phyloP scores from a whole-genome alignment of 148 eudicot species.

The Nepenthes gracilis region DNA sequence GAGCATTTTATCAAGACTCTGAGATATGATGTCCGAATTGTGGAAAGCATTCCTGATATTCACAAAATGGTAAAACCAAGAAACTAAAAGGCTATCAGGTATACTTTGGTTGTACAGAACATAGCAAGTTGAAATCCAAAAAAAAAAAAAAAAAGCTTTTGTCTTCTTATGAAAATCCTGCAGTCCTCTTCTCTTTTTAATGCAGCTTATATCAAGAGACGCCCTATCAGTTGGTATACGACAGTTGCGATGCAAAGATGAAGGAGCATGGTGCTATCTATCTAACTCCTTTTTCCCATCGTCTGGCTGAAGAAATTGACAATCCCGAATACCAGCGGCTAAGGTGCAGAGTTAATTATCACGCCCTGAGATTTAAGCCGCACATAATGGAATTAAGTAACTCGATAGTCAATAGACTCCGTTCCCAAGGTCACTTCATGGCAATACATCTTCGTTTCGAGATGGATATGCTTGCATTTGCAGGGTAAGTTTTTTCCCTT shows the following conservation, averaged over 20 bases:
- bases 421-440: slow-evolving; percentile 86
- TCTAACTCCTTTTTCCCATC: slow-evolving; percentile 93
- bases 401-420: slow-evolving; percentile 58
- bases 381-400: slow-evolving; percentile 75
- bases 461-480: slow-evolving; percentile 95
- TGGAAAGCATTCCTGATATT: slow-evolving; percentile 62
- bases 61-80: slow-evolving; percentile 70
- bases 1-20: slow-evolving; percentile 75
- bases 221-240: slow-evolving; percentile 84
- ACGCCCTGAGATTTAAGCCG: slow-evolving; percentile 80
- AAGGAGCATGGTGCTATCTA: slow-evolving; percentile 81
- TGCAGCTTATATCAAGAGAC: slow-evolving; percentile 84
- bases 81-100: slow-evolving; percentile 80
- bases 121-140: neutral
- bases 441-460: slow-evolving; percentile 96
- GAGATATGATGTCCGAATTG: slow-evolving; percentile 64
- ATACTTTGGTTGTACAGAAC: neutral
- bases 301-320: slow-evolving; percentile 83
- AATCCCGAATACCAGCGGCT: slow-evolving; percentile 79
- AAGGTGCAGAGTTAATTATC: slow-evolving; percentile 91
- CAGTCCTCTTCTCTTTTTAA: slow-evolving; percentile 5
- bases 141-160: neutral
- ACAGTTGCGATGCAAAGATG: slow-evolving; percentile 73
- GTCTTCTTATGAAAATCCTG: neutral
- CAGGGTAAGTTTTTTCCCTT: slow-evolving; percentile 49